Evolutionary conservation across 2,329 filamentous ascomycete species (phyloP), one percentile per base, ranked within the genome.

Genomic region (Fusarium multiceps): DNA sequence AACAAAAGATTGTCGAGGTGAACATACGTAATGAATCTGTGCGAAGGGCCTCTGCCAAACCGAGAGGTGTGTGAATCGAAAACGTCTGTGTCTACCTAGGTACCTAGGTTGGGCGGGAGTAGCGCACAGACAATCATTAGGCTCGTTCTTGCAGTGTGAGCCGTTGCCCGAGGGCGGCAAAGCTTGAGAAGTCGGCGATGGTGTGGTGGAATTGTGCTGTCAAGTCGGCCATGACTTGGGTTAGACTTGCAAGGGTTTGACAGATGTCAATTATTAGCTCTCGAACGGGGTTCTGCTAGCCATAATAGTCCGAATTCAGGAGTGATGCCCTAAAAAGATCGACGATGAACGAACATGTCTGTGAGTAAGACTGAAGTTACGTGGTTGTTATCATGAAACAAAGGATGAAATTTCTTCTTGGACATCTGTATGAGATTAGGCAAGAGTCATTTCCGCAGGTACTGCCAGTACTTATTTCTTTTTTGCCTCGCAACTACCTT

Each of bases 41-140:
- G 30, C 59, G 55, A 48, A 66, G 56, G 63, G 64, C 55, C 63
- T 73, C 65, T 65, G 45, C 55, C 55, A 55, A 55, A 37, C 46
- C 42, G 32, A 55, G 60, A 62, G 68, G 64, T 66, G 55, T 54
- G 50, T 63, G 49, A 63, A 63, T 58, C n/a, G 59, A 63, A 51
- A 50, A 57, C 57, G 66, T 63, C 58, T 63, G 56, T 59, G 47
- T 59, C 50, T 20, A 37, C 18, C 18, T 37, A 37, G 32, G 50
- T 63, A 43, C 55, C 50, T 27, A 27, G 20, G 32, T 25, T 41
- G 34, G 25, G 23, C 61, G 63, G 63, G 60, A 66, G 45, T 51
- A 43, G 47, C 66, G 72, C 72, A 74, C 72, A 73, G 72, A 73
- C 72, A 40, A 46, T 61, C 53, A 50, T 59, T 63, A 60, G 72